Evolutionary conservation across 139 green algal species (phyloP), one percentile per base, ranked within the genome.

Genomic region (Mesostigma viride): DNA sequence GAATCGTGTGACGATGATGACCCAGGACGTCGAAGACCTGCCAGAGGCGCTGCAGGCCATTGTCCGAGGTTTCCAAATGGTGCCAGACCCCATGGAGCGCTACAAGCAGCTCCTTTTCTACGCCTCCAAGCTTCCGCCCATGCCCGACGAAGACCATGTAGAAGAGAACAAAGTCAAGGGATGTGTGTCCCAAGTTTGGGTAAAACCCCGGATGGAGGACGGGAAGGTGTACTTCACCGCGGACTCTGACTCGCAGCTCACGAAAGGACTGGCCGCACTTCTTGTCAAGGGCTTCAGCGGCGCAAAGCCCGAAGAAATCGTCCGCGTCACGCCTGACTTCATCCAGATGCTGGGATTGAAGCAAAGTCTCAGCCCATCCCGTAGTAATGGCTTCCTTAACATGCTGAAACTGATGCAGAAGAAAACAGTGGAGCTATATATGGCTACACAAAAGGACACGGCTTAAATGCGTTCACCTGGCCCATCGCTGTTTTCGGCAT

Each of bases 91-190:
- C 56, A 81, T 76, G 61, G 35, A 65, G 28, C 62, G 79, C 6
- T 99, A 99, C 82, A 95, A 98, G 79, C 94, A 99, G 84, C 84
- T 99, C 26, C 82, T 99, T 27, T 95, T 89, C 69, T 96, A 87
- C 68, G 94, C 89, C 5, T 85, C 86, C 24, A 98, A 98, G 82
- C 79, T 99, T 2, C 66, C 64, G 31, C 35, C 65, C 32, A 58
- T 83, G 26, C 11, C 65, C 0, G 59, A 62, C 20, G 66, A 77
- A 44, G 28, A 63, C 31, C 64, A 74, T 22, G 35, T 46, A 6
- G 17, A 62, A 2, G 64, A 88, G 31, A 95, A 97, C 84, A 96
- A 96, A 68, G 91, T 97, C 3, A 81, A 89, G 67, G 91, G 92
- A 22, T 97, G 92, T 47, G 85, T 90, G 28, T 85, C 78, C 0